Evolutionary conservation across 2,329 filamentous ascomycete species (phyloP).

Genomic region (Gnomoniopsis smithogilvyi): DNA sequence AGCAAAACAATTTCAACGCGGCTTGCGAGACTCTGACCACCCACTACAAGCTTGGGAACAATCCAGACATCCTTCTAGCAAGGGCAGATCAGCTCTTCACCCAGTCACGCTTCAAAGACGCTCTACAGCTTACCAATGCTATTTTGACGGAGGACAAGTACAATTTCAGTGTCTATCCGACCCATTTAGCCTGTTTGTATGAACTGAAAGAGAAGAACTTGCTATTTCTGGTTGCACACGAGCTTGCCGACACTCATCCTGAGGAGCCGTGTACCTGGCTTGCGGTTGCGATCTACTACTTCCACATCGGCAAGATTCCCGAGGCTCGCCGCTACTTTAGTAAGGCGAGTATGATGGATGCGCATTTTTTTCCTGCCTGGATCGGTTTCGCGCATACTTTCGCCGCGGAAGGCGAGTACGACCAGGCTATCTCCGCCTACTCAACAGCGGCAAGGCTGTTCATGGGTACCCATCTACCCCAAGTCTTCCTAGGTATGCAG

Average conservation of each 20-base stretch:
- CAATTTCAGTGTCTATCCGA: slow-evolving; percentile 83
- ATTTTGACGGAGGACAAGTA: slow-evolving; percentile 83
- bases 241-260: slow-evolving; percentile 86
- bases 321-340: slow-evolving; percentile 95
- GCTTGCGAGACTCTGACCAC: slow-evolving; percentile 90
- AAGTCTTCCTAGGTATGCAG: slow-evolving; percentile 97
- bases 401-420: slow-evolving; percentile 94
- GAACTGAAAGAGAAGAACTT: slow-evolving; percentile 84
- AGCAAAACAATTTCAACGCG: slow-evolving; percentile 75
- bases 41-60: slow-evolving; percentile 82
- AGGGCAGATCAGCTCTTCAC: slow-evolving; percentile 91
- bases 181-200: slow-evolving; percentile 88
- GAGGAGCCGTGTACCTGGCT: slow-evolving; percentile 91
- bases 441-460: slow-evolving; percentile 92
- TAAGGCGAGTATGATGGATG: slow-evolving; percentile 96
- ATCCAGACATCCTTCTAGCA: slow-evolving; percentile 86
- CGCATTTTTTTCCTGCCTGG: slow-evolving; percentile 96
- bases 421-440: slow-evolving; percentile 97
- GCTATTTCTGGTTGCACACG: slow-evolving; percentile 88
- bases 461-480: slow-evolving; percentile 93
- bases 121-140: slow-evolving; percentile 76
- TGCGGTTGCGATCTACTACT: slow-evolving; percentile 93
- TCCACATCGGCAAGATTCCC: slow-evolving; percentile 82
- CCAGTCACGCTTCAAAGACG: slow-evolving; percentile 86
- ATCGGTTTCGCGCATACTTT: slow-evolving; percentile 99